Base-by-base conservation (phyloP, 768 basidiomycete genomes). In the Boletus vermiculosoides region DNA sequence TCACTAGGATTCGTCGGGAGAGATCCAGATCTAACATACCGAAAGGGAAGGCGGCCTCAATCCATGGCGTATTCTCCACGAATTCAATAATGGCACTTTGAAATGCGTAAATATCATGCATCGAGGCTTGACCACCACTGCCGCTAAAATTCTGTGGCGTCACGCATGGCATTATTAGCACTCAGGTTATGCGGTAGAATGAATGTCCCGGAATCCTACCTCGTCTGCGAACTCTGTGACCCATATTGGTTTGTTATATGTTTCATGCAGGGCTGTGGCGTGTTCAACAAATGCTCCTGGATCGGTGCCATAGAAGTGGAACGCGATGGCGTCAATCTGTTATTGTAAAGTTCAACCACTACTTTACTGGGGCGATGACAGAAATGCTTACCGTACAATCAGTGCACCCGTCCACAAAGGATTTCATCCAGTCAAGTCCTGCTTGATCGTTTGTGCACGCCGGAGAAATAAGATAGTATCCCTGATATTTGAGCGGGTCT, bases 201-300 rank as follows among this genome's bases (percentile, higher is more conserved):
- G 15, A 37, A 22, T 20, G 33, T 49, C 23, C 11, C 5, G 7
- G 20, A 41, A 31, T 56, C 63, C 18, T 56, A 83, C 88, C 75
- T 84, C 77, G 75, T 85, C 87, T 52, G 89, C 90, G 56, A 82
- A 86, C 64, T 92, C 91, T 5, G 89, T 87, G 60, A 86, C 66
- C 79, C 80, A 83, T 64, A 92, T 73, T 30, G 71, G 70, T 54
- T 66, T 63, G 16, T 66, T 57, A 63, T 83, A 86, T 9, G 75
- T 71, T 41, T 69, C 61, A 66, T 89, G 77, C 62, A 80, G 78
- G 12, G 76, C 68, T 5, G 71, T 62, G 52, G 88, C 71, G 67
- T 87, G 86, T 11, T 60, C 33, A 51, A 83, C 77, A 68, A 94
- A 78, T 11, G 75, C 75, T 0, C 74, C 49, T 3, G 78, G 60